These are phyloP conservation scores for Endothia cerciana DNA, from an alignment of 2,329 filamentous ascomycete genomes.

Conservation along the genomic window DNA sequence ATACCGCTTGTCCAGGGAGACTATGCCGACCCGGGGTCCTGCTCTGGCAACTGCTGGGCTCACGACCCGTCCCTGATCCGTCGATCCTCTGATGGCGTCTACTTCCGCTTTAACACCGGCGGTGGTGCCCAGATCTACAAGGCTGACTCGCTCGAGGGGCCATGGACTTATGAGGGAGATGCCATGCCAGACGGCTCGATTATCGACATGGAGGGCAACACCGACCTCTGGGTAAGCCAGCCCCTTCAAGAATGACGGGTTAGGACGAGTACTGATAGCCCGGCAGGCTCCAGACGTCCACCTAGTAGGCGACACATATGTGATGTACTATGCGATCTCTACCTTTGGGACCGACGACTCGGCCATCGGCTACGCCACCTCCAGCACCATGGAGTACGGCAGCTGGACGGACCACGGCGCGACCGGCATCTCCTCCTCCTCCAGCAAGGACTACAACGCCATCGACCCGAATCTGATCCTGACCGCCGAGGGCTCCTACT, in stretches of 20 bases:
- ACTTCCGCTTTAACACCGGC: conserved; percentile 43
- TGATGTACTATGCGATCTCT: conserved; percentile 70
- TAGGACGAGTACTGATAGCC: background rate
- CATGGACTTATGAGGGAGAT: conserved; percentile 47
- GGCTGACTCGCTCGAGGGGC: conserved; percentile 42
- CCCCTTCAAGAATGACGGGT: background rate
- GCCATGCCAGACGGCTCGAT: conserved; percentile 44
- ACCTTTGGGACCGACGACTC: conserved; percentile 63
- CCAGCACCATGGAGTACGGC: conserved; percentile 52
- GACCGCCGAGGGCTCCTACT: conserved; percentile 44
- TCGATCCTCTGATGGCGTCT: conserved; percentile 18
- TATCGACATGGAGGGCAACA: conserved; percentile 46
- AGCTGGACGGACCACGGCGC: conserved; percentile 64
- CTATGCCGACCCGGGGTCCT: conserved; percentile 39
- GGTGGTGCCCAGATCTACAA: conserved; percentile 46
- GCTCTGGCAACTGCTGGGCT: conserved; percentile 37
- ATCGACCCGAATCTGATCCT: conserved; percentile 62
- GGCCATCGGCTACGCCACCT: conserved; percentile 61
- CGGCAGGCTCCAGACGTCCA: conserved; percentile 65
- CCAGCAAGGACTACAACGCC: conserved; percentile 56
- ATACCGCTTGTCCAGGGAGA: conserved; percentile 3
- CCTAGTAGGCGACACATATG: conserved; percentile 60
- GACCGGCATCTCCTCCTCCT: conserved; percentile 52
- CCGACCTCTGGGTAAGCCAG: conserved; percentile 46
- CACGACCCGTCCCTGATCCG: conserved; percentile 26